Evolutionary conservation across 2,329 filamentous ascomycete species (phyloP), one percentile per base, ranked within the genome.

Genomic region (Aspergillus floridensis): DNA sequence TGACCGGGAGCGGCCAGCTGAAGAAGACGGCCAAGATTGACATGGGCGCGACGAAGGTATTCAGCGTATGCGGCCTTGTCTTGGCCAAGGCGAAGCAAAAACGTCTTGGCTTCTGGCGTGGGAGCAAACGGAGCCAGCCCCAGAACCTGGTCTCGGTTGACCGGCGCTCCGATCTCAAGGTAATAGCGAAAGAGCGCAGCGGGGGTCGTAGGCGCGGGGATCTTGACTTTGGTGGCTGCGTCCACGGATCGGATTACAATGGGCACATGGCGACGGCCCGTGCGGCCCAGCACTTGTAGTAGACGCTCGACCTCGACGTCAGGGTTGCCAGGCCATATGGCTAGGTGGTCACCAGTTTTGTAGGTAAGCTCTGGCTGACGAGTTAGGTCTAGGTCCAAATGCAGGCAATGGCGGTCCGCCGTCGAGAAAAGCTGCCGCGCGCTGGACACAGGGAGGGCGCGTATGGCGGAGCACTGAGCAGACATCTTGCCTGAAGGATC

Each of bases 271-370:
- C 65, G 62, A 5, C 60, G 65, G 0, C 59, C 54, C 38, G 78
- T 76, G 47, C 95, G 84, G 57, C 85, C 90, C 57, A 92, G 80
- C 53, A 93, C 81, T 63, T 86, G 82, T 63, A 96, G 79, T 73
- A 96, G 89, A 56, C 89, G 85, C 67, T 96, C 89, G 32, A 96
- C 91, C 74, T 96, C 92, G 64, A 85, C 86, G 55, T 92, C 92
- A 55, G 93, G 81, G 74, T 96, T 97, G 41, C 90, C 93, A 38
- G 93, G 92, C 92, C 93, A 96, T 68, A 96, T 80, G 47, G 92
- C 92, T 69, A 96, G 88, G 73, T 96, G 93, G 71, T 97, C 93
- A 69, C 93, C 93, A 49, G 92, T 96, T 67, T 93, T 90, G 80
- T 97, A 97, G n/a, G 84, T 86, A 60, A 96, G 80, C 73, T 93